Base-by-base conservation (phyloP, 495 filamentous ascomycete genomes). In the Aspergillus biplanus region DNA sequence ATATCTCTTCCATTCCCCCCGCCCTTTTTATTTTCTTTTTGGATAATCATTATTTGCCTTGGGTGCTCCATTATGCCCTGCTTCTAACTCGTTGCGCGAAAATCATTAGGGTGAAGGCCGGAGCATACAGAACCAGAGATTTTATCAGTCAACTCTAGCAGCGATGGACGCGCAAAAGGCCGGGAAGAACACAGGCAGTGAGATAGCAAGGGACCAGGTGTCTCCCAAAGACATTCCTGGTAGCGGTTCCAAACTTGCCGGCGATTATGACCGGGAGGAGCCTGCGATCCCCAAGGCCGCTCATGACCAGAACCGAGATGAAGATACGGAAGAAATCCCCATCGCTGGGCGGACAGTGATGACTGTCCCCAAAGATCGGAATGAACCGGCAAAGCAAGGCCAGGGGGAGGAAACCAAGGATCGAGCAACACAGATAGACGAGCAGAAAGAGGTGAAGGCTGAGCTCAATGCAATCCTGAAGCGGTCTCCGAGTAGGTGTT, bases 391-490 rank as follows among this genome's bases (percentile, higher is more conserved):
- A 49, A 68, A 73, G 49, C 61, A 60, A 50, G 66, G 66, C 31
- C 67, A 72, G 3, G 54, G 52, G 69, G 21, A 63, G 39, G 5
- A 64, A 15, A 15, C 13, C 50, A 44, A 66, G 35, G 56, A 58
- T 52, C 69, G 21, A 67, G 33, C 69, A 73, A 1, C 52, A 52
- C 6, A 61, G 33, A 56, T 63, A 7, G 65, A 71, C 33, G 76
- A 73, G 13, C 68, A 76, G 37, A 66, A 74, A 44, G 73, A 82
- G 21, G 72, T 75, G 16, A 83, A 82, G 64, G 69, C 76, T 21
- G 89, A 91, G 77, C 72, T 97, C 65, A 89, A 90, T 70, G 72
- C 69, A 15, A 93, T 97, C 50, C 74, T 96, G 58, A 93, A 93
- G 79, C 86, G 86, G 62, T 85, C 91, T 32, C 92, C 92, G 59